These are phyloP conservation scores for Jackrogersella minutella DNA, from an alignment of 495 filamentous ascomycete genomes.

Conservation along the genomic window DNA sequence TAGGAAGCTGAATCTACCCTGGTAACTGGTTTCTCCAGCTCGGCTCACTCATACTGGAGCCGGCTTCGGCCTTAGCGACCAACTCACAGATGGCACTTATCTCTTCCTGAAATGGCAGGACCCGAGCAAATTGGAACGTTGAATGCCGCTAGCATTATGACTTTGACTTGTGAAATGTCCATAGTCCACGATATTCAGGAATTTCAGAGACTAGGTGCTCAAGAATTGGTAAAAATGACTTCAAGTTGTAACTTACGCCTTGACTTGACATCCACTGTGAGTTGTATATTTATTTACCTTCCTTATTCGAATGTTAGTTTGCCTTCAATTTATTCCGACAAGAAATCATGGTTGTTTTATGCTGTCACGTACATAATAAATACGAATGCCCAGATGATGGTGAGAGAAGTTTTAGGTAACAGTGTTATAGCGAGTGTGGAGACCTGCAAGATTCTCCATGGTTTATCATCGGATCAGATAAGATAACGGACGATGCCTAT, in stretches of 20 bases:
- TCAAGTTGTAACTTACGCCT: neutral
- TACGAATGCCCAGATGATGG: neutral
- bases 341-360: neutral
- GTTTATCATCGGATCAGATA: slow-evolving; percentile 5
- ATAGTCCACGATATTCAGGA: neutral
- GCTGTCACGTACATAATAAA: neutral
- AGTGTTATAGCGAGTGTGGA: too few relatives aligned
- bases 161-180: neutral
- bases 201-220: too few relatives aligned
- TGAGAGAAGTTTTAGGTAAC: neutral
- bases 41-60: slow-evolving; percentile 6
- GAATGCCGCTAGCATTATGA: neutral
- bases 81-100: too few relatives aligned
- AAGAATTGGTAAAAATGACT: neutral
- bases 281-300: neutral
- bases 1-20: too few relatives aligned
- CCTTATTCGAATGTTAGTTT: neutral
- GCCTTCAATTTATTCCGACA: neutral
- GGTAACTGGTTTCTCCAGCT: neutral
- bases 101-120: neutral
- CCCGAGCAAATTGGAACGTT: neutral
- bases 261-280: neutral
- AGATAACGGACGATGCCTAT: neutral
- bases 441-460: neutral
- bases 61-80: slow-evolving; percentile 24